Conservation (phyloP, 2,329 filamentous ascomycete species). For the Coniochaeta sp. region DNA sequence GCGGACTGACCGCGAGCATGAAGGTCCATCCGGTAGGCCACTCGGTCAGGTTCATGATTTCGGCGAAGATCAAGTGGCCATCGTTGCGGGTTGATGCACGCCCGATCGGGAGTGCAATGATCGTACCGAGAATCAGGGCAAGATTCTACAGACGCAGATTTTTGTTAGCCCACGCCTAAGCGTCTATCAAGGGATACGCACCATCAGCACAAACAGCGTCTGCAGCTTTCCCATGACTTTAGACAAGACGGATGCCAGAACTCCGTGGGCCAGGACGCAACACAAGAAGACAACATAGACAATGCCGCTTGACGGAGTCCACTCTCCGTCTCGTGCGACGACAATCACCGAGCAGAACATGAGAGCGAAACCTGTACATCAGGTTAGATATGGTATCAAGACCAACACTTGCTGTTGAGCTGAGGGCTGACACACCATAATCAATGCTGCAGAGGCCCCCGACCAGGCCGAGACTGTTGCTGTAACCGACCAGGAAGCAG, state of each 20-base stretch:
- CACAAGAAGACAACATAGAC: slow-evolving; percentile 51
- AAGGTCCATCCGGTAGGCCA: slow-evolving; percentile 53
- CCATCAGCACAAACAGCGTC: slow-evolving; percentile 30
- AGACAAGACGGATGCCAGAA: slow-evolving; percentile 43
- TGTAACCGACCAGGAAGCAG: slow-evolving; percentile 54
- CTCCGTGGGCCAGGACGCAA: slow-evolving; percentile 44
- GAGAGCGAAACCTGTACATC: slow-evolving; percentile 34
- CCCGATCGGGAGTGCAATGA: slow-evolving; percentile 49
- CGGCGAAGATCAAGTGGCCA: slow-evolving; percentile 44
- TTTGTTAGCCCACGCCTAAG: neutral
- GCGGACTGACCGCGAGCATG: slow-evolving; percentile 34
- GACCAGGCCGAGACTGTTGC: slow-evolving; percentile 53
- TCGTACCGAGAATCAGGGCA: slow-evolving; percentile 45
- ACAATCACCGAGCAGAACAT: slow-evolving; percentile 54
- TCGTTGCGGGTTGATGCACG: slow-evolving; percentile 29
- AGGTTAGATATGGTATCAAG: neutral
- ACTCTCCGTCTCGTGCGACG: slow-evolving; percentile 47
- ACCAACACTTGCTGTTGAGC: slow-evolving; percentile 10
- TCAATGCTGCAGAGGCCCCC: slow-evolving; percentile 56
- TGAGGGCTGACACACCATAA: slow-evolving; percentile 21
- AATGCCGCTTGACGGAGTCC: slow-evolving; percentile 45
- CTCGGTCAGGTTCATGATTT: slow-evolving; percentile 48
- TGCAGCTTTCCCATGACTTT: slow-evolving; percentile 54
- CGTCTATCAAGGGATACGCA: neutral
- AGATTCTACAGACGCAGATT: slow-evolving; percentile 41